phyloP scores from a whole-genome alignment of 306 rosid genomes.

The Hippophae rhamnoides region DNA sequence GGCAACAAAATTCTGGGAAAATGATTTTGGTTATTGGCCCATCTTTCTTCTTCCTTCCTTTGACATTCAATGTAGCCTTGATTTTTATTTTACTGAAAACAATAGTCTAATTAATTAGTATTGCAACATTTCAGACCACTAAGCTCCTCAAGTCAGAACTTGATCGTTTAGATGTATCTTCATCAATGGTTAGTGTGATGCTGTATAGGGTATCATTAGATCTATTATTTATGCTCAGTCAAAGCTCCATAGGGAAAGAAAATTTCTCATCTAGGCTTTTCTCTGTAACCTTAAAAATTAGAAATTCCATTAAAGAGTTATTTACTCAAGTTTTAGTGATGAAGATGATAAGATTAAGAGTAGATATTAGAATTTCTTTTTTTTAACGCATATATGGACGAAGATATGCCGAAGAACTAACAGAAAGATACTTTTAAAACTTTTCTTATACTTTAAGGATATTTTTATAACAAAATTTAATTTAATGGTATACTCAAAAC shows the following conservation, averaged over 20 bases:
- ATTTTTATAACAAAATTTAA: too few relatives aligned
- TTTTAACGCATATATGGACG: too few relatives aligned
- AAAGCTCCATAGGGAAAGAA: background rate
- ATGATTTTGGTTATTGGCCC: conserved; percentile 35
- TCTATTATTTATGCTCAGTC: background rate
- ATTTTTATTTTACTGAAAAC: background rate
- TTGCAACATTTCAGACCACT: conserved; percentile 25
- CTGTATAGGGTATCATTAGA: background rate
- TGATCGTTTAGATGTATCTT: conserved; percentile 39
- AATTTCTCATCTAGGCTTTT: background rate
- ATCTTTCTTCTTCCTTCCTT: conserved; percentile 15
- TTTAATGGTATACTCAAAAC: too few relatives aligned
- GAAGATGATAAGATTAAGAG: too few relatives aligned
- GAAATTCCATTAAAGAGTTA: too few relatives aligned
- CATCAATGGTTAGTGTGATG: conserved; percentile 38
- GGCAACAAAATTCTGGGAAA: conserved; percentile 22
- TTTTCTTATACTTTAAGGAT: too few relatives aligned
- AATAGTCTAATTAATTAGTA: background rate
- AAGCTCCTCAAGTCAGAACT: conserved; percentile 59
- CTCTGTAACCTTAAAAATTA: background rate
- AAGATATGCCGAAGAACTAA: too few relatives aligned
- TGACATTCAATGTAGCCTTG: background rate
- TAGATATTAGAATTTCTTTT: too few relatives aligned
- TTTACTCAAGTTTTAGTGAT: too few relatives aligned
- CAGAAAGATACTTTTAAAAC: too few relatives aligned